A percentile compares a stretch with the other conserved stretches of the same genome.
Conservation (phyloP, 345 rosid species). For the Salix caprea region DNA sequence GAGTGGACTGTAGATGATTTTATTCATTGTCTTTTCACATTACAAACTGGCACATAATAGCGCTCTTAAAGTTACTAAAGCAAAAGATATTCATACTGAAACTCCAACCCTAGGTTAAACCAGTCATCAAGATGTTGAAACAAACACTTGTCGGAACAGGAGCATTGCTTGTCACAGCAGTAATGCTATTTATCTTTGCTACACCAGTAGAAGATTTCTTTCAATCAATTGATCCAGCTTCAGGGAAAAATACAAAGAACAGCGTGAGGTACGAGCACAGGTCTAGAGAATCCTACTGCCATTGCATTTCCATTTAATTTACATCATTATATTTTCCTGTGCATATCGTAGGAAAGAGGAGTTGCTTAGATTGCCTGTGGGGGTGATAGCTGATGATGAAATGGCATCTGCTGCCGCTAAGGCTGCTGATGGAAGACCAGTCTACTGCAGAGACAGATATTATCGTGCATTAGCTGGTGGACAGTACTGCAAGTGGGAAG, state of each 20-base stretch:
- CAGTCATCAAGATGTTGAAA: constrained; percentile 80
- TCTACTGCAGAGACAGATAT: constrained; percentile 87
- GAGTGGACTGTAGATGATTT: background rate
- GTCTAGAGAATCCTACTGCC: constrained; percentile 1
- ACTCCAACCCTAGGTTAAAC: constrained; percentile 58
- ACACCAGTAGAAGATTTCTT: constrained; percentile 74
- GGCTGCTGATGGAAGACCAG: constrained; percentile 97
- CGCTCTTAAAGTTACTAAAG: background rate
- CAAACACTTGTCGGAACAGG: constrained; percentile 85
- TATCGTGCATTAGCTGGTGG: constrained; percentile 97
- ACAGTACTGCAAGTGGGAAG: constrained; percentile 99
- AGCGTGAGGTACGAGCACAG: constrained; percentile 49
- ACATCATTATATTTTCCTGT: background rate
- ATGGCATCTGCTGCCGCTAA: constrained; percentile 91
- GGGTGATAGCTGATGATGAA: constrained; percentile 67
- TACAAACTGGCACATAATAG: background rate
- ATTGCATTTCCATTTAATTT: background rate
- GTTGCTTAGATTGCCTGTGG: constrained; percentile 60
- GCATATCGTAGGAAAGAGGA: constrained; percentile 56
- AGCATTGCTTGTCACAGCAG: constrained; percentile 67
- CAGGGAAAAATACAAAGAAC: constrained; percentile 52
- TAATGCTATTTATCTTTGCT: constrained; percentile 61
- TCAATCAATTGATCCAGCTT: constrained; percentile 35
- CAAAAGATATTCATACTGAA: constrained; percentile 11
- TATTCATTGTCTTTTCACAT: background rate